Evolutionary conservation across 345 rosid genomes (phyloP), one percentile per base, ranked within the genome.

Genomic region (Acer campestre): DNA sequence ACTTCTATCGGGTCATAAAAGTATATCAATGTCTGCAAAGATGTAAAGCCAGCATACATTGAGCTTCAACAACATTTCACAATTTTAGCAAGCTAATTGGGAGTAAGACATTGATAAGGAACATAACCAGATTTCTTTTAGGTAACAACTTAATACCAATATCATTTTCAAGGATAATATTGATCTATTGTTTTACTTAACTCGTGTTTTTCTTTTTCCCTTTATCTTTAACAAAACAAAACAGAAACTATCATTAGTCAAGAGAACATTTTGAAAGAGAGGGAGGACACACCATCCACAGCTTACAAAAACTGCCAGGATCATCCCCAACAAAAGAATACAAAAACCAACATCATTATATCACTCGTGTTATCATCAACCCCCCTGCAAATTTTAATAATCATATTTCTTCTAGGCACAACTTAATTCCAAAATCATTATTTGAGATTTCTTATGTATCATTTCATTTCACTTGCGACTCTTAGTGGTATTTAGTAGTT

Each of bases 1-100:
- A 94, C 88, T 67, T 91, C 95, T 69, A 91, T 75, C 3, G 99
- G 99, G 76, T 96, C 99, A 78, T 92, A 92, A 66, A 94, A 94
- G 90, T 91, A 96, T 63, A 96, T 84, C 89, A 96, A 82, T 31
- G 99, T 86, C 99, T 96, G 97, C 87, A 85, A 84, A 80, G 78
- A 64, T 38, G 64, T 55, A 49, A 68, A 81, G 18, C 63, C 61
- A 67, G 53, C 48, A 51, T 27, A 44, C 7, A 61, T 77, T 3
- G 22, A 35, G 61, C 79, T 10, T 2, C 38, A 35, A 75, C 31
- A 44, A 51, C n/a, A 22, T 23, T 22, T 38, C 67, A 59, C 29
- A 68, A 68, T 18, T 25, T 25, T 38, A 68, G 67, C 46, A 68
- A 38, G 46, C 65, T 14, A 75, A 53, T 55, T 31, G 10, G 38